Conservation (phyloP, 2,329 filamentous ascomycete genomes). For the Aspergillus glaucus region DNA sequence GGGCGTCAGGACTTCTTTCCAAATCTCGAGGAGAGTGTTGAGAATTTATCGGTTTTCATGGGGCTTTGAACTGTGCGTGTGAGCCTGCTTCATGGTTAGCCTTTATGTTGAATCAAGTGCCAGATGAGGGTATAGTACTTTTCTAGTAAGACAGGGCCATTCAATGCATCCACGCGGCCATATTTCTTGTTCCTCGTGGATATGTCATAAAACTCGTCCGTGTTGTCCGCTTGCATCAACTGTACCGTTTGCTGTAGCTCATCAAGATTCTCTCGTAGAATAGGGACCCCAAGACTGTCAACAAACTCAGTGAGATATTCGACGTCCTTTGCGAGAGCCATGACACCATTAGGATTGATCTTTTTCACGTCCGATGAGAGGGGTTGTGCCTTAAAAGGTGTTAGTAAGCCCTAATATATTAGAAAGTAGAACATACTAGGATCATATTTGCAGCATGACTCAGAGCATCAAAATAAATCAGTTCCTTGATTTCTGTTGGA, state of each 20-base stretch:
- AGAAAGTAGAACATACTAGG: conserved; percentile 48
- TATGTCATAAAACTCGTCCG: conserved; percentile 96
- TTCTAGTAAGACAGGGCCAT: conserved; percentile 82
- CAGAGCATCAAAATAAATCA: conserved; percentile 95
- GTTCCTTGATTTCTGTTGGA: conserved; percentile 92
- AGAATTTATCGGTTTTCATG: conserved; percentile 57
- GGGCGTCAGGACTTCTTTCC: conserved; percentile 48
- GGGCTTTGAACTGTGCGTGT: conserved; percentile 57
- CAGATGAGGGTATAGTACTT: conserved; percentile 55
- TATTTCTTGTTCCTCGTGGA: conserved; percentile 88
- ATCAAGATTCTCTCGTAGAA: conserved; percentile 81
- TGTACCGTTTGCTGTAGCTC: conserved; percentile 90
- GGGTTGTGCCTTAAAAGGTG: conserved; percentile 57
- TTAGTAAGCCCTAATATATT: conserved; percentile 6
- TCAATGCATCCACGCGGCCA: conserved; percentile 82
- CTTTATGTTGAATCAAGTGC: conserved; percentile 1
- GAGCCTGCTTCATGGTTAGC: conserved; percentile 44
- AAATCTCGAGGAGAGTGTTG: conserved; percentile 69
- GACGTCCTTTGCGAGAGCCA: conserved; percentile 75
- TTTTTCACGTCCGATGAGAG: conserved; percentile 71
- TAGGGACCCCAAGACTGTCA: conserved; percentile 76
- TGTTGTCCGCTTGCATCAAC: conserved; percentile 77
- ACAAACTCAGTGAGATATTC: conserved; percentile 81
- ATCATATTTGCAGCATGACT: conserved; percentile 85
- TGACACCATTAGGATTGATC: conserved; percentile 82